Conservation (phyloP, 768 basidiomycete genomes). For the Leucocoprinus leucothites region DNA sequence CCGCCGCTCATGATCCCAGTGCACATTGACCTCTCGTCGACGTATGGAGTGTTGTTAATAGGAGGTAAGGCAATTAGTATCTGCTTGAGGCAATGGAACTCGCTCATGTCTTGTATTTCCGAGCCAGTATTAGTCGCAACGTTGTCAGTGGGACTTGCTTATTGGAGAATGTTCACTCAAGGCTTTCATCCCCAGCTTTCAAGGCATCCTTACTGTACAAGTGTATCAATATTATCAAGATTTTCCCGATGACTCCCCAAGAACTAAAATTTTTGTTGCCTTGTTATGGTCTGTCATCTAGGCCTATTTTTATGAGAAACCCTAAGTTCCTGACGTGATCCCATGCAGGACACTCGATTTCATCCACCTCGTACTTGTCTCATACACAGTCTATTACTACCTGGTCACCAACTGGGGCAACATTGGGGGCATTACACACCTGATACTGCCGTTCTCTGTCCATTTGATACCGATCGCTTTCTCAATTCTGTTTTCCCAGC, state of each 20-base stretch:
- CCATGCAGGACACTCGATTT: slow-evolving; percentile 17
- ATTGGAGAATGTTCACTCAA: not conserved
- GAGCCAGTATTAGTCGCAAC: slow-evolving; percentile 4
- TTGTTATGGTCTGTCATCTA: slow-evolving; percentile 5
- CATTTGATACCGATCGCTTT: slow-evolving; percentile 16
- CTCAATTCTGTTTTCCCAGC: slow-evolving; percentile 15
- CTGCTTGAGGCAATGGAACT: not conserved
- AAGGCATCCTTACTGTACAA: slow-evolving; percentile 19
- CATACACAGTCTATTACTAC: slow-evolving; percentile 18
- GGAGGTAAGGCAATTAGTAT: slow-evolving; percentile 13
- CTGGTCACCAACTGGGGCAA: slow-evolving; percentile 19
- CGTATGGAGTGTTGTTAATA: slow-evolving; percentile 21
- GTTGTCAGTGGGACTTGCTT: not conserved
- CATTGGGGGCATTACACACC: not conserved
- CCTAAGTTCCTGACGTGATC: not conserved
- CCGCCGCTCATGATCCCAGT: not conserved
- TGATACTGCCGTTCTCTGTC: slow-evolving; percentile 11
- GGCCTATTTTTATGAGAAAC: not conserved
- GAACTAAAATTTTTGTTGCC: slow-evolving; percentile 15
- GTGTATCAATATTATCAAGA: slow-evolving; percentile 18
- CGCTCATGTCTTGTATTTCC: not conserved
- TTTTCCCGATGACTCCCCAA: slow-evolving; percentile 15
- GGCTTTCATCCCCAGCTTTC: slow-evolving; percentile 12
- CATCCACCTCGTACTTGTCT: slow-evolving; percentile 16
- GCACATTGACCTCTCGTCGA: slow-evolving; percentile 8